Evolutionary conservation across 768 basidiomycete species (phyloP), one percentile per base, ranked within the genome.

Genomic region (Dioszegia aurantiaca): DNA sequence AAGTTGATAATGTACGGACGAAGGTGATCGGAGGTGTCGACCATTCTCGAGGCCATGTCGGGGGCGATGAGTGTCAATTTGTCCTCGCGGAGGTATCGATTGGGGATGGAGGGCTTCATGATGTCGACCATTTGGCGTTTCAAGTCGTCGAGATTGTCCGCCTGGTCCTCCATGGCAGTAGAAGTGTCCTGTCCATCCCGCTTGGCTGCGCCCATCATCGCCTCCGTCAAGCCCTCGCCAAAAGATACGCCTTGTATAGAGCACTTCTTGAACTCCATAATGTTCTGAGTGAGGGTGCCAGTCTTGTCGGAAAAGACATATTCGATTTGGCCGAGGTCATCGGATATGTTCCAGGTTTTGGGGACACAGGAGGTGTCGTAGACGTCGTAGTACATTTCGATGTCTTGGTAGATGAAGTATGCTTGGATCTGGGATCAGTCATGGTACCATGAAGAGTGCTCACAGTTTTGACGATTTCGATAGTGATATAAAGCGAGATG

Each of bases 191-290:
- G 81, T 10, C 91, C 91, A 62, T 90, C 84, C 1, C 93, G 83
- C 52, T 87, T 87, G 0, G 89, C 90, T 0, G 90, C 88, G 33
- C 93, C 94, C 23, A 90, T 84, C 77, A 93, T 91, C 0, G 93
- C 94, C 77, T 98, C 94, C 0, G 94, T 97, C 59, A 97, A 74
- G 8, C 93, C 93, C 69, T 98, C 94, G 10, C 94, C 94, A 70
- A 95, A 98, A 0, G 84, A 73, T 2, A 89, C 78, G 0, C 92
- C 93, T 53, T 84, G 78, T 58, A 97, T 82, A 0, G 91, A 93
- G 68, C 91, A 95, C 73, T 89, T 92, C 75, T 95, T 90, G 79
- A 95, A 97, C 79, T 94, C 92, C 94, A 97, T 98, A 69, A 94
- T 80, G 79, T 98, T 99, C 77, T 95, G 93, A 0, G 94, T 99